phyloP scores from a whole-genome alignment of 176 grass and related monocot genomes.

The Pharus latifolius region DNA sequence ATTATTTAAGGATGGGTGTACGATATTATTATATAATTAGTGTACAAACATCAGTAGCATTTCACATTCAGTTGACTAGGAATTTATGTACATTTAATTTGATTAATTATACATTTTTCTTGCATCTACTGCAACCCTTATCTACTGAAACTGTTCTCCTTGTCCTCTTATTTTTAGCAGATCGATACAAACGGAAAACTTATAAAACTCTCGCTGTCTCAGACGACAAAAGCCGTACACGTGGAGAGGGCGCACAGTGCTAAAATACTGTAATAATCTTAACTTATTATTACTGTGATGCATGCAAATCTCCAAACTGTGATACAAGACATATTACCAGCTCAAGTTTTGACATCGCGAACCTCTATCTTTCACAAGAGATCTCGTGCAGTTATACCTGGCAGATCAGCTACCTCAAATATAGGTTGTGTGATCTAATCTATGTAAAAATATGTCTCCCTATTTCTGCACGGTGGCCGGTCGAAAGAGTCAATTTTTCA shows the following conservation, averaged over 20 bases:
- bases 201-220: background rate
- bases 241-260: no score
- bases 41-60: background rate
- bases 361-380: no score
- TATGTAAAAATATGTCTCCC: no score
- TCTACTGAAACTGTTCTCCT: background rate
- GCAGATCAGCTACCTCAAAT: no score
- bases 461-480: no score
- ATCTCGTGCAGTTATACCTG: no score
- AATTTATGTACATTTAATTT: no score
- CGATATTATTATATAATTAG: background rate
- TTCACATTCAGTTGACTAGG: background rate
- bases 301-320: conserved; percentile 1
- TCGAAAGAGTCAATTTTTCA: no score
- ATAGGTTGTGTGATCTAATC: no score
- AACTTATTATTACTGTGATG: background rate
- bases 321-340: background rate
- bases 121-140: conserved; percentile 2
- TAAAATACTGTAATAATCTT: background rate
- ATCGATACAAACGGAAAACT: background rate
- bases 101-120: background rate
- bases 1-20: no score
- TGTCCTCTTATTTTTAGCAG: background rate
- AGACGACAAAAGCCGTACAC: no score
- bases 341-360: no score